These are phyloP conservation scores for Phanerochaete carnosa DNA, from an alignment of 768 basidiomycete genomes.

Conservation along the genomic window DNA sequence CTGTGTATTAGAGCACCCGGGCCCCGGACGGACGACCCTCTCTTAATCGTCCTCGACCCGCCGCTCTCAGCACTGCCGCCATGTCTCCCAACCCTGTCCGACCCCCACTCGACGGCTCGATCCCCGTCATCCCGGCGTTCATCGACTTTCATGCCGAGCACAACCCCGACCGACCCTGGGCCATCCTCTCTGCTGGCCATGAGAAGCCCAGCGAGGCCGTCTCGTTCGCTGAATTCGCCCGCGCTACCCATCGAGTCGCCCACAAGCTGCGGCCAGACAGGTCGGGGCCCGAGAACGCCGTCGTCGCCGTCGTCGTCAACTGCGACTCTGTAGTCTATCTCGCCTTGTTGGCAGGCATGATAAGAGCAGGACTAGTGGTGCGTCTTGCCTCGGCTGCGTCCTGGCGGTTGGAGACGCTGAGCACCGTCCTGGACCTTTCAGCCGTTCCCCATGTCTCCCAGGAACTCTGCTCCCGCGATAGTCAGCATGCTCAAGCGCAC, in stretches of 20 bases:
- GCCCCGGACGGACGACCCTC: too few relatives aligned
- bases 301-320: neutral
- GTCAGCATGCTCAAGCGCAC: conserved; percentile 15
- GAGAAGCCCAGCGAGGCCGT: neutral
- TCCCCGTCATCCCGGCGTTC: neutral
- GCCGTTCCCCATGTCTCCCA: conserved; percentile 14
- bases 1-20: too few relatives aligned
- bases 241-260: conserved; percentile 1
- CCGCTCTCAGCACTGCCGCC: too few relatives aligned
- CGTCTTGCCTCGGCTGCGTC: neutral
- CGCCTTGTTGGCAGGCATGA: conserved; percentile 14
- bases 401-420: neutral
- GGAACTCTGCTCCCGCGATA: conserved; percentile 7
- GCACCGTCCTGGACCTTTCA: neutral
- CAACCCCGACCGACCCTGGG: neutral
- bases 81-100: neutral
- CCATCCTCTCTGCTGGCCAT: neutral
- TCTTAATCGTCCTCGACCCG: too few relatives aligned
- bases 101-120: conserved; percentile 2
- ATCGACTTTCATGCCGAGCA: conserved; percentile 1
- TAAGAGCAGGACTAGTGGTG: conserved; percentile 15
- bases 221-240: neutral
- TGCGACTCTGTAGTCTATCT: conserved; percentile 25
- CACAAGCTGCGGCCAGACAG: neutral
- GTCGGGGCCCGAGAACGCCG: neutral